These are phyloP conservation scores for Colletotrichum simmondsii DNA, from an alignment of 2,329 filamentous ascomycete genomes.

Conservation along the genomic window DNA sequence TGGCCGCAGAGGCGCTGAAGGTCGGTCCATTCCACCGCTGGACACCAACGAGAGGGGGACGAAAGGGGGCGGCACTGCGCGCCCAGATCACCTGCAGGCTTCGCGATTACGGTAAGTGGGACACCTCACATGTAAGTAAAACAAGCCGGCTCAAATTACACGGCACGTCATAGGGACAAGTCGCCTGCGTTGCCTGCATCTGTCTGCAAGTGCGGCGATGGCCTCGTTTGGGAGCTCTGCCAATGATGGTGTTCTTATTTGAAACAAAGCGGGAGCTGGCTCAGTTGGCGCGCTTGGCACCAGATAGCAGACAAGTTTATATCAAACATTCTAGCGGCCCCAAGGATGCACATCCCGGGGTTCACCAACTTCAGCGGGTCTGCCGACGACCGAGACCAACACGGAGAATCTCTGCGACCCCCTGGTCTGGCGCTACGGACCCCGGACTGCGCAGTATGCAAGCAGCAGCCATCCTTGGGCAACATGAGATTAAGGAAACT, in stretches of 20 bases:
- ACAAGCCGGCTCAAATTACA: conserved; percentile 1
- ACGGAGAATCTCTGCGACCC: not conserved
- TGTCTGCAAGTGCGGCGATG: conserved; percentile 1
- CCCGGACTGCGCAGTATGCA: conserved; percentile 6
- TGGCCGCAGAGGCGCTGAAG: not conserved
- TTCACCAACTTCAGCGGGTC: conserved; percentile 1
- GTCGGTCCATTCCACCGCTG: not conserved
- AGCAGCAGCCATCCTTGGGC: conserved; percentile 1
- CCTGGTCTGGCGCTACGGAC: conserved; percentile 15
- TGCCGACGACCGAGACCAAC: conserved; percentile 26
- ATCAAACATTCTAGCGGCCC: conserved; percentile 24
- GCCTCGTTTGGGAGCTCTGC: conserved; percentile 4
- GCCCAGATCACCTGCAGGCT: not conserved
- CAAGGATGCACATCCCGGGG: conserved; percentile 23
- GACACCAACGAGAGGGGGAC: not conserved
- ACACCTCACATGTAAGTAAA: conserved; percentile 14
- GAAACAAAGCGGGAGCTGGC: conserved; percentile 12
- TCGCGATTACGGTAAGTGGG: not conserved
- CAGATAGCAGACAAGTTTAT: conserved; percentile 14
- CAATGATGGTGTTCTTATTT: conserved; percentile 20
- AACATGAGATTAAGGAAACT: conserved; percentile 22
- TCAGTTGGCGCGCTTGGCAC: conserved; percentile 19
- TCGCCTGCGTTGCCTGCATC: not conserved
- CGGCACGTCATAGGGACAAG: conserved; percentile 26
- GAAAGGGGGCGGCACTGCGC: not conserved